Conservation (phyloP, 148 eudicot species). For the Chenopodium album region DNA sequence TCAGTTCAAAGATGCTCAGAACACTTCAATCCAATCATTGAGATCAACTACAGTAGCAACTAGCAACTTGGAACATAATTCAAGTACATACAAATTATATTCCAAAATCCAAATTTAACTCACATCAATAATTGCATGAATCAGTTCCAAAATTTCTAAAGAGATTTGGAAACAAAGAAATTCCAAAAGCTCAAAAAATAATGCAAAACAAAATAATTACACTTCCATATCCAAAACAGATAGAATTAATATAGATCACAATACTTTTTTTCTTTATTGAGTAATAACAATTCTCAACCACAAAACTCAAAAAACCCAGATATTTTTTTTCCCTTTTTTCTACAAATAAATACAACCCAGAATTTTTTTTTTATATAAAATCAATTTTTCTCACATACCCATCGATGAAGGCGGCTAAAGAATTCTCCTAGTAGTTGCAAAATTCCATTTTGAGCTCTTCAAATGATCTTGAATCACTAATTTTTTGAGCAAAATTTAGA, state of each 20-base stretch:
- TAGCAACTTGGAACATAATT: neutral
- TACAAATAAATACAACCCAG: constrained; percentile 14
- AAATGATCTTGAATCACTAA: no score
- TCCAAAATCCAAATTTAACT: neutral
- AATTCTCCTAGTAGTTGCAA: neutral
- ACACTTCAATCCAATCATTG: neutral
- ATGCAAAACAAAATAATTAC: neutral
- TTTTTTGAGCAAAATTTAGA: neutral
- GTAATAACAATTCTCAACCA: constrained; percentile 16
- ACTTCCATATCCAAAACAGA: neutral
- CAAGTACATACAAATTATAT: neutral
- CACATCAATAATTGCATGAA: neutral
- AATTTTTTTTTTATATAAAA: neutral
- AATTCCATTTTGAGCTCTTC: constrained; percentile 2
- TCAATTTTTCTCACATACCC: constrained; percentile 15
- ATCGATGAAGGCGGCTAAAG: constrained; percentile 2
- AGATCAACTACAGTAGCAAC: neutral
- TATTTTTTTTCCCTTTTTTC: neutral
- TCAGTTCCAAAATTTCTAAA: neutral
- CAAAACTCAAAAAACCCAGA: constrained; percentile 23
- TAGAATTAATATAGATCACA: constrained; percentile 12
- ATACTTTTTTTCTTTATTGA: neutral
- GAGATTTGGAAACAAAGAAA: neutral
- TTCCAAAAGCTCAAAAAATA: neutral
- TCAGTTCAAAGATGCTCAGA: neutral